These are phyloP conservation scores for Rosa hybrid DNA, from an alignment of 331 rosid genomes.

Conservation along the genomic window DNA sequence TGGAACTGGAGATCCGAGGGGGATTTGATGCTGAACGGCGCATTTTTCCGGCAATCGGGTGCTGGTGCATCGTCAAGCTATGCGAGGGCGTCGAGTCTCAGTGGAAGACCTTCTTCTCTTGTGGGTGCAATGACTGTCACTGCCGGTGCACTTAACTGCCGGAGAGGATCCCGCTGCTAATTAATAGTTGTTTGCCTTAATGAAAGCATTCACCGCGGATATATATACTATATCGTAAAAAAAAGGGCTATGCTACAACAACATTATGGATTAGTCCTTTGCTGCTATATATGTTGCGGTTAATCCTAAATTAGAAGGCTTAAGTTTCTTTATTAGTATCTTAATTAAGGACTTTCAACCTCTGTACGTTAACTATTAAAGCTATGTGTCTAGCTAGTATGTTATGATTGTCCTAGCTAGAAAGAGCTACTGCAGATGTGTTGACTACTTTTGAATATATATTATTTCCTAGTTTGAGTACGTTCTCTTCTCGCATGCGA, in stretches of 20 bases:
- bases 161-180: conserved; percentile 63
- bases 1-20: conserved; percentile 98
- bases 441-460: background rate
- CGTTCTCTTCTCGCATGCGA: background rate
- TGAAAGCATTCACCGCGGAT: background rate
- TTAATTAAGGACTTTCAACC: background rate
- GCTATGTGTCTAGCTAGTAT: background rate
- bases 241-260: background rate
- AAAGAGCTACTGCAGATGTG: conserved; percentile 1
- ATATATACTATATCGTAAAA: background rate
- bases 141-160: conserved; percentile 74
- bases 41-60: conserved; percentile 72
- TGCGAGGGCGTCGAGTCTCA: conserved; percentile 72
- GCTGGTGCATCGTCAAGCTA: conserved; percentile 64
- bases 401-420: background rate
- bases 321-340: background rate
- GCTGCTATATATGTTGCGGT: background rate
- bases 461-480: background rate
- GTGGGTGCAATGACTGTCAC: conserved; percentile 74
- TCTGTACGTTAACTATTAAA: background rate
- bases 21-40: conserved; percentile 78
- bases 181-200: conserved; percentile 10
- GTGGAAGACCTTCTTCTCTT: conserved; percentile 78
- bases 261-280: background rate
- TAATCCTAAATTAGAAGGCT: background rate